Evolutionary conservation across 2,329 filamentous ascomycete species (phyloP).

Genomic region (Colletotrichum trifolii): DNA sequence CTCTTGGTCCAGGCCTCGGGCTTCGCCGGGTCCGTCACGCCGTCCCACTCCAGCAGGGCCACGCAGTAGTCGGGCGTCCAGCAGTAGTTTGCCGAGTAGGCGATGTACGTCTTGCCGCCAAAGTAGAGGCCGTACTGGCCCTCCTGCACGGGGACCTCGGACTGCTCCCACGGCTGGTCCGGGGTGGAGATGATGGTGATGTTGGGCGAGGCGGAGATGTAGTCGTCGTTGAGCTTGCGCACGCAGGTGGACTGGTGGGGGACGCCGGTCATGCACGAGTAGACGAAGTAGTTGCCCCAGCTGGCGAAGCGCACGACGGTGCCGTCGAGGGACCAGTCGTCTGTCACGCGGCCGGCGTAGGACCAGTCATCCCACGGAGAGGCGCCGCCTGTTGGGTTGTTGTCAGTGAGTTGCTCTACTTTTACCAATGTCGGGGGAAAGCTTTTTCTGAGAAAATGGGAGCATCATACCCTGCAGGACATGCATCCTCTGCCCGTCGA

Average conservation of each 20-base stretch:
- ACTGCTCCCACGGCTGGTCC: slow-evolving; percentile 61
- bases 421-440: no score
- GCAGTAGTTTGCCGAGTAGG: slow-evolving; percentile 67
- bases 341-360: slow-evolving; percentile 59
- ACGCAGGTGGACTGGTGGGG: slow-evolving; percentile 51
- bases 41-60: slow-evolving; percentile 64
- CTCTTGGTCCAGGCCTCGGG: slow-evolving; percentile 62
- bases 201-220: slow-evolving; percentile 53
- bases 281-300: slow-evolving; percentile 63
- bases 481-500: slow-evolving; percentile 62
- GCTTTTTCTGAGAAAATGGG: background rate
- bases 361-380: slow-evolving; percentile 63
- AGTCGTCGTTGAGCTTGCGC: slow-evolving; percentile 52
- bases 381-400: slow-evolving; percentile 54
- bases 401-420: no score
- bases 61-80: slow-evolving; percentile 66
- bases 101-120: slow-evolving; percentile 62
- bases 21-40: slow-evolving; percentile 57
- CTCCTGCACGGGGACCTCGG: slow-evolving; percentile 64
- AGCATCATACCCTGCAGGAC: slow-evolving; percentile 59
- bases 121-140: slow-evolving; percentile 65
- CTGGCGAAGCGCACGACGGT: slow-evolving; percentile 60
- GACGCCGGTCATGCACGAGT: slow-evolving; percentile 61
- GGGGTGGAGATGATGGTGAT: slow-evolving; percentile 62
- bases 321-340: slow-evolving; percentile 65